Evolutionary conservation across 1,284 basidiomycete genomes (phyloP), one percentile per base, ranked within the genome.

Genomic region (Hymenochaete sp.): DNA sequence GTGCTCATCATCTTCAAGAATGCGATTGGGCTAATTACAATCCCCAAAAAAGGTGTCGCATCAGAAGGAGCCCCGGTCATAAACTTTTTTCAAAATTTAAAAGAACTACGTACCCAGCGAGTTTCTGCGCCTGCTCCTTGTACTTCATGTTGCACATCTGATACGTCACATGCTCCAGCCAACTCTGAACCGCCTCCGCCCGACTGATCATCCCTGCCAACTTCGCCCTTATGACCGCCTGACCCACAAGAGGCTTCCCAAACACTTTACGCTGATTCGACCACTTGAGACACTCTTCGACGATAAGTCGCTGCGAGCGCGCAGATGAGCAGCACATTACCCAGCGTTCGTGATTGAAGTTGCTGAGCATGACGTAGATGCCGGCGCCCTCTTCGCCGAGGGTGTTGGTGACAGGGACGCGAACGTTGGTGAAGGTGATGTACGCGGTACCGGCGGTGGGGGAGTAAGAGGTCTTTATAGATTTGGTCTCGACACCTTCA

Each of bases 121-220:
- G 62, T 36, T 63, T 59, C 51, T 59, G 53, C 5, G 67, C 64
- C 47, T 67, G 66, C 48, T 67, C 60, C 53, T 66, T 67, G 50
- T 68, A 68, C 18, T 57, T 76, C 88, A 92, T 92, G 56, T 92
- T 81, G 60, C 75, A 80, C 92, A 95, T 95, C 64, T 95, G 92
- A 62, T 83, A 80, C 0, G 91, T 93, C 51, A 95, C 68, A 58
- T 78, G 84, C 67, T 97, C 93, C 21, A 95, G 67, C 90, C 91
- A 96, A 38, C 75, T 77, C 59, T 96, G 92, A 16, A 72, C 72
- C 3, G 77, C 77, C 63, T 93, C 89, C 27, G 77, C 73, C 48
- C 88, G 81, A 18, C 85, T 76, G 49, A 93, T 90, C 86, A 93
- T 91, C 21, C 70, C 68, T 1, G 89, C 90, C 39, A 95, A 64